These are phyloP conservation scores for Chlamydomonas eustigma DNA, from an alignment of 139 green algal species.

Conservation along the genomic window DNA sequence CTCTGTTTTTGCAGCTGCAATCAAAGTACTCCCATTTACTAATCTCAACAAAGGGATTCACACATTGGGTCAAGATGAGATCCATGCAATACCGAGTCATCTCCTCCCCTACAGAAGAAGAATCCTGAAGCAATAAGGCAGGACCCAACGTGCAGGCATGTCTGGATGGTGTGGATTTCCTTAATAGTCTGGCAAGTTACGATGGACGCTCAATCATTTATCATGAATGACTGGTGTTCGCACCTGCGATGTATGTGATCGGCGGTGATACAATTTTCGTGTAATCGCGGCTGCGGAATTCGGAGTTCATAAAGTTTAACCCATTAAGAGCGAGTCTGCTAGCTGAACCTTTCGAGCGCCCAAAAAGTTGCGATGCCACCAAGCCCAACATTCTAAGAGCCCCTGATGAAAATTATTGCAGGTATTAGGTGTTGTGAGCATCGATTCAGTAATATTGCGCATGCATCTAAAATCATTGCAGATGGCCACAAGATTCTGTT, in stretches of 20 bases:
- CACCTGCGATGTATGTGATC: neutral
- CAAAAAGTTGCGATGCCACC: neutral
- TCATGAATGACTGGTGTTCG: neutral
- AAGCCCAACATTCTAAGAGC: neutral
- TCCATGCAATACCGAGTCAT: conserved; percentile 1
- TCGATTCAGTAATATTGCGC: too few species aligned
- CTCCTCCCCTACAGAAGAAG: neutral
- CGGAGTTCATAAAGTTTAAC: too few species aligned
- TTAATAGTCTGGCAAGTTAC: too few species aligned
- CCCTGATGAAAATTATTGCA: neutral
- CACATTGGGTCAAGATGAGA: neutral
- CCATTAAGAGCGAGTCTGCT: too few species aligned
- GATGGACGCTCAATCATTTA: too few species aligned
- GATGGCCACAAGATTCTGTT: too few species aligned
- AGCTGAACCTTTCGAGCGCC: neutral
- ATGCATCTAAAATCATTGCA: too few species aligned
- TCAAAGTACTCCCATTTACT: conserved; percentile 2
- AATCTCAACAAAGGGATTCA: neutral
- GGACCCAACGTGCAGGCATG: neutral
- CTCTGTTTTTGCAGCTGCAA: neutral
- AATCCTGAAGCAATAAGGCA: neutral
- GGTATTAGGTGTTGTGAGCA: neutral
- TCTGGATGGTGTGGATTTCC: too few species aligned
- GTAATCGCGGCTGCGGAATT: neutral
- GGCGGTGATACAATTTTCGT: neutral